Evolutionary conservation across 768 basidiomycete species (phyloP).

Genomic region (Boletus barrowsii): DNA sequence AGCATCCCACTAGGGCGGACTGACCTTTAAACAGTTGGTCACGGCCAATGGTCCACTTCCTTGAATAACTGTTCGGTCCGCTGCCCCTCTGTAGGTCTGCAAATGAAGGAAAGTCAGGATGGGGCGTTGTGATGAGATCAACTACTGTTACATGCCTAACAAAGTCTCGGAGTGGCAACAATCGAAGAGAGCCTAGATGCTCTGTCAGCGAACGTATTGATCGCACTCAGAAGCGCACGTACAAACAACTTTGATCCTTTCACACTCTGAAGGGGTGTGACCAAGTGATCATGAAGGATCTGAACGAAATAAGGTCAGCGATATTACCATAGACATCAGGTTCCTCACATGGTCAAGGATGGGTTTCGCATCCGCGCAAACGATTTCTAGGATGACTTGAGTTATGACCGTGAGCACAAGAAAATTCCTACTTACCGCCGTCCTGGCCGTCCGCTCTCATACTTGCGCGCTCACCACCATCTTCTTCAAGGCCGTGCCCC

Average conservation of each 20-base stretch:
- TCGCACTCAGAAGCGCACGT: neutral
- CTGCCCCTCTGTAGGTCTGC: slow-evolving; percentile 17
- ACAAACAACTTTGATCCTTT: slow-evolving; percentile 24
- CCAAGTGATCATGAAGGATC: slow-evolving; percentile 20
- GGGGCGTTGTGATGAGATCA: neutral
- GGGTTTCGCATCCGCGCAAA: slow-evolving; percentile 14
- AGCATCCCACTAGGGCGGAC: neutral
- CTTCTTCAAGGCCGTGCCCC: slow-evolving; percentile 22
- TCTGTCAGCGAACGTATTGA: neutral
- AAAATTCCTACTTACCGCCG: slow-evolving; percentile 36
- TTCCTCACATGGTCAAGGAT: slow-evolving; percentile 23
- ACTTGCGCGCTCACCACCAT: slow-evolving; percentile 24
- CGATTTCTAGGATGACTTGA: slow-evolving; percentile 16
- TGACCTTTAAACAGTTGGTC: slow-evolving; percentile 18
- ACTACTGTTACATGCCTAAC: slow-evolving; percentile 14
- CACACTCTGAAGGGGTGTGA: slow-evolving; percentile 16
- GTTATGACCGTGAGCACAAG: neutral
- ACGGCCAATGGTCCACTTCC: slow-evolving; percentile 11
- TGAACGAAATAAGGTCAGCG: slow-evolving; percentile 2
- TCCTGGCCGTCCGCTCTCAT: slow-evolving; percentile 48
- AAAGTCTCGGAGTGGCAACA: slow-evolving; percentile 30
- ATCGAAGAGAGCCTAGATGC: slow-evolving; percentile 24
- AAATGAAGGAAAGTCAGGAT: neutral
- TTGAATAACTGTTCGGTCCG: slow-evolving; percentile 15
- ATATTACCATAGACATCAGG: neutral